These are phyloP conservation scores for Margaritispora aquatica DNA, from an alignment of 495 filamentous ascomycete species.

Conservation along the genomic window DNA sequence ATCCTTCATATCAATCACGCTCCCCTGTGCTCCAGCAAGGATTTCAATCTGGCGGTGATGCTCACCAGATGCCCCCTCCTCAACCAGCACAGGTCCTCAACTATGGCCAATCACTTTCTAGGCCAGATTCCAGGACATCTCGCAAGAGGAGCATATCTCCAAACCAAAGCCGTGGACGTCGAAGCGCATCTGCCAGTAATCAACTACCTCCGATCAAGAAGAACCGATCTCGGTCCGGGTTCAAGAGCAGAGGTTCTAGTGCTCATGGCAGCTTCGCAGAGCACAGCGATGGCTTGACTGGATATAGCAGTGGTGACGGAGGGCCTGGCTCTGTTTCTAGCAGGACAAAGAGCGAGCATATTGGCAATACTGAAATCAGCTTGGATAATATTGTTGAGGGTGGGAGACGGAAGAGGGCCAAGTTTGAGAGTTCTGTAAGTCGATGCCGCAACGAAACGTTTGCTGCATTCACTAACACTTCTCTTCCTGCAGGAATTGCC, in stretches of 20 bases:
- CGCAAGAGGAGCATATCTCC: slow-evolving; percentile 81
- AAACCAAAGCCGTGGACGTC: slow-evolving; percentile 53
- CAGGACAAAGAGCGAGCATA: slow-evolving; percentile 66
- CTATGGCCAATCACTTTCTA: slow-evolving; percentile 52
- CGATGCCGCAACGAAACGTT: slow-evolving; percentile 77
- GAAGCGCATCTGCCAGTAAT: slow-evolving; percentile 65
- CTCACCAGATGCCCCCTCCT: slow-evolving; percentile 44
- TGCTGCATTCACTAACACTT: slow-evolving; percentile 35
- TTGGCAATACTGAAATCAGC: slow-evolving; percentile 94
- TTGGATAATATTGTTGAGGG: slow-evolving; percentile 97
- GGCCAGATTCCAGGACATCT: slow-evolving; percentile 60
- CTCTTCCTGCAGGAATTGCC: slow-evolving; percentile 70
- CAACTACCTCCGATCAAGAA: slow-evolving; percentile 49
- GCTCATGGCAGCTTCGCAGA: slow-evolving; percentile 57
- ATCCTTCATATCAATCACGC: slow-evolving; percentile 30
- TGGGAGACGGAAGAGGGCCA: slow-evolving; percentile 87
- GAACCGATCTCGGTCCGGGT: slow-evolving; percentile 52
- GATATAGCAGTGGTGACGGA: slow-evolving; percentile 76
- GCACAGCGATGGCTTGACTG: slow-evolving; percentile 57
- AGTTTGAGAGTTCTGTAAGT: slow-evolving; percentile 96
- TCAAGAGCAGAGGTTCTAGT: slow-evolving; percentile 64
- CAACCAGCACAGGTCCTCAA: slow-evolving; percentile 42
- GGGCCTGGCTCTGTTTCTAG: slow-evolving; percentile 68
- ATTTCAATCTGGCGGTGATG: slow-evolving; percentile 25
- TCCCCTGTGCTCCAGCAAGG: slow-evolving; percentile 26